Evolutionary conservation across 192 early-diverging fungal species (phyloP), one percentile per base, ranked within the genome.

Genomic region (Podochytrium sp.): DNA sequence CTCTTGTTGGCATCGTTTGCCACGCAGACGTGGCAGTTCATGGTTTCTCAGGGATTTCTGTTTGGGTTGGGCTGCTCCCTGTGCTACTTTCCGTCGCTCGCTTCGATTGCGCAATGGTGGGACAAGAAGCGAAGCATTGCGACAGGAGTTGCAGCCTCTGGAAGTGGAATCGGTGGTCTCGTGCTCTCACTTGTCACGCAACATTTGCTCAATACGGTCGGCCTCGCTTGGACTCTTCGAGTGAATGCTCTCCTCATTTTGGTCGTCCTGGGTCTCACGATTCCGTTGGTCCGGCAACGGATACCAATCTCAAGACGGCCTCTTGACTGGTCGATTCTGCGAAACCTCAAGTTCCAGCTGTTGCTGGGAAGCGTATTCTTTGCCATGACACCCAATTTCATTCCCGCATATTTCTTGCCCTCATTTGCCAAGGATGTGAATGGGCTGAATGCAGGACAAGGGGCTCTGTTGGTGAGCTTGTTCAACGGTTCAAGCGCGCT

Each of bases 81-180:
- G 38, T 55, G 89, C 14, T 89, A 88, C 41, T 85, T 91, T 25
- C 91, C 91, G 82, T 27, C 80, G 91, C 35, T 84, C 83, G 12
- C 83, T 91, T 4, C 83, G 12, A 25, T 47, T 65, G 16, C 89
- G 3, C 90, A 93, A 70, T 95, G 90, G 90, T 93, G 92, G 68
- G 70, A 78, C 53, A 84, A 83, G 68, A 76, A 84, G 42, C 82
- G 91, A 4, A 89, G 89, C 0, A 51, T 94, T 38, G 94, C 93
- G 1, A 82, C 91, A 6, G 93, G 92, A 12, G 49, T 93, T 29
- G 89, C 92, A 27, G 83, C 42, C 47, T 71, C 91, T 23, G 94
- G 92, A 0, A 81, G 88, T 29, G 92, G 92, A 37, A 57, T 92
- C 25, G 94, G 94, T 61, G 92, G 92, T 2, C 73, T 94, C 42